These are phyloP conservation scores for Eimeria sp. DNA, from an alignment of 169 alveolate species.

Conservation along the genomic window DNA sequence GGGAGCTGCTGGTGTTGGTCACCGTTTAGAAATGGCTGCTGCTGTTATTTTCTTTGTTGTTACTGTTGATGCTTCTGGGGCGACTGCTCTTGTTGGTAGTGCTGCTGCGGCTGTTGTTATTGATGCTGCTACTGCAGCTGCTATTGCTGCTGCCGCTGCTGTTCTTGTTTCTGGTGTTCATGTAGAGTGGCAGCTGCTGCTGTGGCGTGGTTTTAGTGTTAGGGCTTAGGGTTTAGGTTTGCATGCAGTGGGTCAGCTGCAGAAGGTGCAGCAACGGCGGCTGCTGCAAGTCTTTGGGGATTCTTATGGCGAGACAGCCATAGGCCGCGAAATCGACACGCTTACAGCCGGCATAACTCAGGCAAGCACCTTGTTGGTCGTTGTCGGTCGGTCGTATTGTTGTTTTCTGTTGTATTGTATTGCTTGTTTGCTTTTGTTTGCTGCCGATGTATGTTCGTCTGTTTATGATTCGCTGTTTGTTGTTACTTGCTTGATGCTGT, in stretches of 20 bases:
- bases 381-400: too few species aligned
- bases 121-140: neutral
- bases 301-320: conserved; percentile 48
- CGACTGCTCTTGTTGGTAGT: neutral
- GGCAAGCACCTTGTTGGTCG: too few species aligned
- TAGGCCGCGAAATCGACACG: conserved; percentile 73
- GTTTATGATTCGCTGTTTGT: too few species aligned
- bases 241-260: conserved; percentile 83
- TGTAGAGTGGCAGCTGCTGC: neutral
- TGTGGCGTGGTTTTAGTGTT: neutral
- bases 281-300: conserved; percentile 84
- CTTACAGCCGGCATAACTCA: neutral
- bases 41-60: neutral
- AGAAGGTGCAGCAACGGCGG: conserved; percentile 85
- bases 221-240: too few species aligned
- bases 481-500: too few species aligned
- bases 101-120: neutral
- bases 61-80: neutral
- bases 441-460: too few species aligned
- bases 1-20: neutral
- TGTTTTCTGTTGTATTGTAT: too few species aligned
- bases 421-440: too few species aligned
- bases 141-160: neutral
- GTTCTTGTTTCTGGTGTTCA: neutral
- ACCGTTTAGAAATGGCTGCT: neutral